Percentiles rank a stretch among this genome's conserved stretches.
phyloP scores from a whole-genome alignment of 2,329 filamentous ascomycete species.

The Plenodomus lindquistii region DNA sequence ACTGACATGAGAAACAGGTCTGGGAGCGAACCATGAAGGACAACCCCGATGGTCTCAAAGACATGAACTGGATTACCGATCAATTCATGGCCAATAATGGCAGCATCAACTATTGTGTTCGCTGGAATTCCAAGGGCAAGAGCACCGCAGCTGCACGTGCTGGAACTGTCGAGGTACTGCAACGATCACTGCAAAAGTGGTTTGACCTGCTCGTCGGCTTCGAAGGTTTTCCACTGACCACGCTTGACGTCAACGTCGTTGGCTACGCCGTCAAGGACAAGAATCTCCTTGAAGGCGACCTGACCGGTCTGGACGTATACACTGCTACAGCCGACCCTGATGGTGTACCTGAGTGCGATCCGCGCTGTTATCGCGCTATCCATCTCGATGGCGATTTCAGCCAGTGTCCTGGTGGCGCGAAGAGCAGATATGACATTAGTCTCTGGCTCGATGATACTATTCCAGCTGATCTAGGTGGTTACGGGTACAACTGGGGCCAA shows the following conservation, averaged over 20 bases:
- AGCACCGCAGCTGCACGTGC: constrained; percentile 47
- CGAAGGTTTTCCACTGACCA: constrained; percentile 50
- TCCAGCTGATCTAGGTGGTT: constrained; percentile 41
- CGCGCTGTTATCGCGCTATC: constrained; percentile 49
- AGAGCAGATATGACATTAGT: constrained; percentile 44
- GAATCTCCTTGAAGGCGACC: constrained; percentile 43
- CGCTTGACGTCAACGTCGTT: constrained; percentile 48
- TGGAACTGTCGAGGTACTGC: constrained; percentile 42
- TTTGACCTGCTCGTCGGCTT: constrained; percentile 51
- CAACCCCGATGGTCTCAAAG: constrained; percentile 25
- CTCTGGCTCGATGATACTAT: constrained; percentile 55
- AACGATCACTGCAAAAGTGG: constrained; percentile 47
- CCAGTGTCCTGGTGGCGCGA: constrained; percentile 45
- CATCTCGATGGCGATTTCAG: constrained; percentile 50
- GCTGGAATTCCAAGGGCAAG: constrained; percentile 49
- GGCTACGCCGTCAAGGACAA: constrained; percentile 50
- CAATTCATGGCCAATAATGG: constrained; percentile 35
- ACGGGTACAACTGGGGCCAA: constrained; percentile 54
- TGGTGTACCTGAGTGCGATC: constrained; percentile 50
- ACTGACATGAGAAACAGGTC: constrained; percentile 6
- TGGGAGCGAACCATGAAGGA: constrained; percentile 30
- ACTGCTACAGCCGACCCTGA: constrained; percentile 44
- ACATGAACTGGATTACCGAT: constrained; percentile 38
- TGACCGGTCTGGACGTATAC: constrained; percentile 46
- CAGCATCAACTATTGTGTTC: constrained; percentile 49